These are phyloP conservation scores for Agrocybe praecox DNA, from an alignment of 768 basidiomycete species.

Conservation along the genomic window DNA sequence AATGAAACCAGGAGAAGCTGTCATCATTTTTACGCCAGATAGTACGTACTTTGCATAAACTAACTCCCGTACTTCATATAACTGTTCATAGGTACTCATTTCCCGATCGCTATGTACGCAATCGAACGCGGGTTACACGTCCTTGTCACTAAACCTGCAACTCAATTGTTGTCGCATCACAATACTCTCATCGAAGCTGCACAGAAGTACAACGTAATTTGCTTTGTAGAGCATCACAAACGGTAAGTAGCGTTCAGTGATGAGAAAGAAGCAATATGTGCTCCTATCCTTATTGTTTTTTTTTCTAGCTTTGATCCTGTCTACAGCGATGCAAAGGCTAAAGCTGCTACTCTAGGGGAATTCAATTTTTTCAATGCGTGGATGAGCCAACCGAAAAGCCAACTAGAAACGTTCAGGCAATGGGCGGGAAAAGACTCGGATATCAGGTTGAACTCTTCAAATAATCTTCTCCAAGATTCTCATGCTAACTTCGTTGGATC, in stretches of 20 bases:
- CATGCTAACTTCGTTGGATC: constrained; percentile 7
- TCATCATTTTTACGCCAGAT: constrained; percentile 93
- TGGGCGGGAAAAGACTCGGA: constrained; percentile 97
- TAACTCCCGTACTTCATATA: not conserved
- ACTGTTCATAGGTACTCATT: constrained; percentile 69
- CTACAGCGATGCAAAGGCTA: constrained; percentile 87
- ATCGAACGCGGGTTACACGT: constrained; percentile 87
- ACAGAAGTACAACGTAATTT: constrained; percentile 77
- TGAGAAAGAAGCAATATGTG: not conserved
- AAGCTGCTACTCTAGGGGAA: constrained; percentile 77
- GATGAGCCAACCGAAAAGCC: constrained; percentile 97
- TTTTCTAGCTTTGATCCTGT: constrained; percentile 79
- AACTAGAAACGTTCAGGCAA: constrained; percentile 91
- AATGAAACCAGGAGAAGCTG: constrained; percentile 81
- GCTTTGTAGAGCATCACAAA: constrained; percentile 96
- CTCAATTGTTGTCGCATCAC: constrained; percentile 84
- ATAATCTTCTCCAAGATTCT: constrained; percentile 1
- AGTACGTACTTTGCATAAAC: constrained; percentile 44
- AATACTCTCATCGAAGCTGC: constrained; percentile 76
- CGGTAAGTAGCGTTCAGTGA: constrained; percentile 43
- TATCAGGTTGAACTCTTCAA: constrained; percentile 58
- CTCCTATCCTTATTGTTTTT: not conserved
- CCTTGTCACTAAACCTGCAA: constrained; percentile 92
- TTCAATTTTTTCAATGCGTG: constrained; percentile 96
- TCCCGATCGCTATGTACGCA: constrained; percentile 83